Percentiles rank a stretch among this genome's conserved stretches.
These are phyloP conservation scores for Gloeostereum incarnatum DNA, from an alignment of 768 basidiomycete genomes.

Conservation along the genomic window DNA sequence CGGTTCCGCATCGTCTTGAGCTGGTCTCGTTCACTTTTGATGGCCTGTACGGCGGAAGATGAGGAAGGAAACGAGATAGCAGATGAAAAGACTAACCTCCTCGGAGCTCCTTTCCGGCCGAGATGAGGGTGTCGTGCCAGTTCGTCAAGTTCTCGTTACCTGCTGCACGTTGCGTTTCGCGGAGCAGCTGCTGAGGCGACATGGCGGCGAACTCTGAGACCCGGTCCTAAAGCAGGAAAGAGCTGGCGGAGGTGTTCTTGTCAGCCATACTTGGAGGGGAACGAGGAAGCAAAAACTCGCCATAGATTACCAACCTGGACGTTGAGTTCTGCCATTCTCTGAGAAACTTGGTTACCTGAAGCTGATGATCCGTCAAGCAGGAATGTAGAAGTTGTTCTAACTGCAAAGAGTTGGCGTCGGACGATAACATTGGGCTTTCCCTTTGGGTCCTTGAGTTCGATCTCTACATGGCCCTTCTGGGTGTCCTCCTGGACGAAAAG, in stretches of 20 bases:
- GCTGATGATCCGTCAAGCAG: conserved; percentile 59
- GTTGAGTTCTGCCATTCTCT: conserved; percentile 61
- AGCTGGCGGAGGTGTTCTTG: conserved; percentile 42
- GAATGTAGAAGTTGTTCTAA: conserved; percentile 52
- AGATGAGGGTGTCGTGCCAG: conserved; percentile 81
- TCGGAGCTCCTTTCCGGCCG: conserved; percentile 54
- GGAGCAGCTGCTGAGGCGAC: conserved; percentile 71
- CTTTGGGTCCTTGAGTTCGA: conserved; percentile 74
- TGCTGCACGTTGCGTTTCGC: conserved; percentile 86
- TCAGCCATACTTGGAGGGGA: not conserved
- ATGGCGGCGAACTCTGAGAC: conserved; percentile 92
- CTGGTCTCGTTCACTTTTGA: conserved; percentile 43
- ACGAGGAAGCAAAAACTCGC: conserved; percentile 44
- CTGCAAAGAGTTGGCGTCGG: conserved; percentile 56
- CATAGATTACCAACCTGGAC: conserved; percentile 94
- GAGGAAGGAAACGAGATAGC: not conserved
- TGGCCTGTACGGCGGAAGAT: conserved; percentile 23
- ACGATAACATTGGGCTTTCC: conserved; percentile 75
- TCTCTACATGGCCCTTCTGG: conserved; percentile 70
- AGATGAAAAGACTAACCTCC: conserved; percentile 32
- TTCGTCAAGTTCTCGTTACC: conserved; percentile 66
- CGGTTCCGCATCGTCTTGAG: conserved; percentile 57
- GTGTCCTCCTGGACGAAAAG: conserved; percentile 77
- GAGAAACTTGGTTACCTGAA: conserved; percentile 53
- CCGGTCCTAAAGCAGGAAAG: conserved; percentile 94